A percentile compares a stretch with the other conserved stretches of the same genome.
phyloP scores from a whole-genome alignment of 768 basidiomycete genomes.

The Suillus decipiens region DNA sequence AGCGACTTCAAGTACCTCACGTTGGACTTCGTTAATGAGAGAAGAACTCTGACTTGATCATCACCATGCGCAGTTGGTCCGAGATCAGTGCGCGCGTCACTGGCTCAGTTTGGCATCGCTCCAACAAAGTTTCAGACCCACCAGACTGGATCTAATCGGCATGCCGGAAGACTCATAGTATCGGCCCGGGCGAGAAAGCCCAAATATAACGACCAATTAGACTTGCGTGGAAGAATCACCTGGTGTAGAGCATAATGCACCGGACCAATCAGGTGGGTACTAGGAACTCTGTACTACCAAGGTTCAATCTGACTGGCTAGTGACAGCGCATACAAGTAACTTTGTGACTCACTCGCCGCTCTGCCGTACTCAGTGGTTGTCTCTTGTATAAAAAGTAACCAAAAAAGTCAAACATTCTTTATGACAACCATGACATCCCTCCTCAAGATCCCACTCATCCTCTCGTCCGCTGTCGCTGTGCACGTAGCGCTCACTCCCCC shows the following conservation, averaged over 20 bases:
- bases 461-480: slow-evolving; percentile 42
- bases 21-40: too few species aligned
- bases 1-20: too few species aligned
- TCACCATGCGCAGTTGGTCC: too few species aligned
- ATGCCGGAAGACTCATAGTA: background rate
- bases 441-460: slow-evolving; percentile 43
- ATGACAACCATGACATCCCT: slow-evolving; percentile 26
- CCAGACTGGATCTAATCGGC: too few species aligned
- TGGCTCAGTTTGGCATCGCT: too few species aligned
- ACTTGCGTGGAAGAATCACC: background rate
- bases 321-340: background rate
- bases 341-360: background rate
- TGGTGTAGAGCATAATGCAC: background rate
- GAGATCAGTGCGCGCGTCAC: too few species aligned
- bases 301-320: background rate
- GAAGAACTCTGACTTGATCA: too few species aligned
- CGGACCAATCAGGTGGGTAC: background rate
- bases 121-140: too few species aligned
- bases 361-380: background rate
- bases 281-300: background rate
- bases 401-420: background rate
- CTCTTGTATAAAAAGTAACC: background rate
- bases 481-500: slow-evolving; percentile 48
- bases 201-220: background rate
- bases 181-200: background rate